phyloP scores from a whole-genome alignment of 257 asterid species.

The Solanum phureja region DNA sequence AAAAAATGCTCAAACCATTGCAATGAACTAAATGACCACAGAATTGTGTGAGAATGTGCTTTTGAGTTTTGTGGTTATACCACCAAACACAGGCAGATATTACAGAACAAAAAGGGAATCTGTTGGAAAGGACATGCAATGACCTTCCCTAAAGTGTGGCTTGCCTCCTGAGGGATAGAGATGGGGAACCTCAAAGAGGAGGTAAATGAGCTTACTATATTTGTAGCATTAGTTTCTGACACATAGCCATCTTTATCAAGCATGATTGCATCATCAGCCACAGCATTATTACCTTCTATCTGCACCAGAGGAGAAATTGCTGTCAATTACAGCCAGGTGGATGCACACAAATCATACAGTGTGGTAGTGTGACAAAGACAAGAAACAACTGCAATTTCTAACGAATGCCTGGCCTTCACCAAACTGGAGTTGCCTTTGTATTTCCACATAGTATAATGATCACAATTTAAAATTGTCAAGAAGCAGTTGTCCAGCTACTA shows the following conservation, averaged over 20 bases:
- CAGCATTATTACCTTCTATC: conserved; percentile 87
- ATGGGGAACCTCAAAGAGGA: neutral
- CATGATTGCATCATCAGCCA: conserved; percentile 92
- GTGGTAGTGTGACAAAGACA: neutral
- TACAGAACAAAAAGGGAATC: neutral
- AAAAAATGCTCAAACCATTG: neutral
- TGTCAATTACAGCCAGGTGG: neutral
- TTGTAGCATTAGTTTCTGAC: conserved; percentile 91
- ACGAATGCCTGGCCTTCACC: neutral
- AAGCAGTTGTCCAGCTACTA: neutral
- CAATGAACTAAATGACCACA: neutral
- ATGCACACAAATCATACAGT: neutral
- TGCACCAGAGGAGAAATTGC: conserved; percentile 15
- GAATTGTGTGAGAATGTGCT: neutral
- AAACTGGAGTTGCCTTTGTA: neutral
- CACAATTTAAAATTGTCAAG: neutral
- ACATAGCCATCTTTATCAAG: conserved; percentile 90
- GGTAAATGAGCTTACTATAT: conserved; percentile 47
- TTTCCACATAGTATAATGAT: neutral
- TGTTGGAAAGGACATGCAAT: neutral
- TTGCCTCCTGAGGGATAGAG: neutral
- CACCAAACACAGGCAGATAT: neutral
- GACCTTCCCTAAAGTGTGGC: neutral
- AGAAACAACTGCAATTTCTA: neutral
- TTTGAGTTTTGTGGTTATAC: neutral